phyloP scores from a whole-genome alignment of 164 flowering plant genomes.

The Hamamelis virginiana region DNA sequence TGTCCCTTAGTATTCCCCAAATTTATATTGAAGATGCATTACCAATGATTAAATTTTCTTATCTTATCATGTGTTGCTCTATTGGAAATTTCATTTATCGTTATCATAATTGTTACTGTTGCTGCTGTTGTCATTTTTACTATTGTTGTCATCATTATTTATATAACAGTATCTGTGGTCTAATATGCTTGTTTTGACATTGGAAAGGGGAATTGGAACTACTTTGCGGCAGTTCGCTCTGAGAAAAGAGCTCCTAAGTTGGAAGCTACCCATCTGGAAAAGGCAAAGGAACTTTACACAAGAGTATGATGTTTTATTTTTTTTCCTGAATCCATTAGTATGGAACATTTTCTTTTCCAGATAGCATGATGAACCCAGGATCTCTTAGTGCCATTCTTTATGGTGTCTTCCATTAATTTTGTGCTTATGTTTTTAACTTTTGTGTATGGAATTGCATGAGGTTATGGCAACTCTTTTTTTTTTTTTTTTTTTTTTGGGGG shows the following conservation, averaged over 20 bases:
- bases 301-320: slow-evolving; percentile 41
- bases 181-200: slow-evolving; percentile 13
- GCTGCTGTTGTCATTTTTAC: slow-evolving; percentile 2
- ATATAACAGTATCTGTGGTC: neutral
- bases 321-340: neutral
- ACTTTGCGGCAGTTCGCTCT: slow-evolving; percentile 88
- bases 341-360: no score
- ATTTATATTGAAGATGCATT: neutral
- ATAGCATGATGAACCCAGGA: no score
- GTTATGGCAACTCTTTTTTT: no score
- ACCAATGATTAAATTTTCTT: neutral
- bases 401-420: neutral
- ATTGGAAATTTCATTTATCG: neutral
- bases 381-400: neutral
- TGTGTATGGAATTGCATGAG: neutral
- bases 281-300: slow-evolving; percentile 90
- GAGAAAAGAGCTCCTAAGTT: slow-evolving; percentile 91
- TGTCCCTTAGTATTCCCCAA: neutral
- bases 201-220: slow-evolving; percentile 95
- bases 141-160: neutral
- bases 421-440: neutral
- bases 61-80: neutral
- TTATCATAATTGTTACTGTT: neutral
- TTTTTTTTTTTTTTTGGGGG: no score
- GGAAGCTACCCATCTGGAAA: slow-evolving; percentile 96